Conservation (phyloP, 2,329 filamentous ascomycete species). For the Fusarium duplospermum region DNA sequence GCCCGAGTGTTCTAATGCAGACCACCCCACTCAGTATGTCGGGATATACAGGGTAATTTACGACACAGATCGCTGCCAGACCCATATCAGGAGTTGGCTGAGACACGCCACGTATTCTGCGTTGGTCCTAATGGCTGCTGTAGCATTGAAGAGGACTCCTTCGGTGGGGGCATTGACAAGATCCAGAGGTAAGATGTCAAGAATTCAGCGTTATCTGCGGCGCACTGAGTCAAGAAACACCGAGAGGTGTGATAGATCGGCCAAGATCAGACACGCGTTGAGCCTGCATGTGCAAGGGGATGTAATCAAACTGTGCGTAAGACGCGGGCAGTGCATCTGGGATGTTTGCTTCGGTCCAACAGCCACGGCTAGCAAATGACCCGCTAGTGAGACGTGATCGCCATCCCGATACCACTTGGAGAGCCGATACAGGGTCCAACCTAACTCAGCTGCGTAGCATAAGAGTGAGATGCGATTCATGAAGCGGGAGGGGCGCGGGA, state of each 20-base stretch:
- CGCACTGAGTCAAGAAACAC: neutral
- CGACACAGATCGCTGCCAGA: neutral
- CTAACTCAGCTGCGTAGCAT: neutral
- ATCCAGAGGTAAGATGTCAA: neutral
- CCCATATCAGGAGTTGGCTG: neutral
- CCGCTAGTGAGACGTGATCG: neutral
- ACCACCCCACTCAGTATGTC: neutral
- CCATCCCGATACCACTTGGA: neutral
- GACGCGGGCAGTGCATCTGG: neutral
- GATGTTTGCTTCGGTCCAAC: neutral
- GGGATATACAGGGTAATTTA: neutral
- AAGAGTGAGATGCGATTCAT: neutral
- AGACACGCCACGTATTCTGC: neutral
- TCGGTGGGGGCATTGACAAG: neutral
- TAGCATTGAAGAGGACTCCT: neutral
- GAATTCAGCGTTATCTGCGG: neutral
- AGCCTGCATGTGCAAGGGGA: neutral
- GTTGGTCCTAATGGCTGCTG: neutral
- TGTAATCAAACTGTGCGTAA: neutral
- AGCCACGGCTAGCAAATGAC: neutral
- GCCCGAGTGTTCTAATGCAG: neutral
- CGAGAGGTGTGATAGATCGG: neutral
- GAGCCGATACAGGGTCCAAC: neutral
- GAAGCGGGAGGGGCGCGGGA: neutral
- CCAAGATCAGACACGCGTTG: neutral